These are phyloP conservation scores for Paramecium sexaurelia DNA, from an alignment of 73 alveolate genomes.

Conservation along the genomic window DNA sequence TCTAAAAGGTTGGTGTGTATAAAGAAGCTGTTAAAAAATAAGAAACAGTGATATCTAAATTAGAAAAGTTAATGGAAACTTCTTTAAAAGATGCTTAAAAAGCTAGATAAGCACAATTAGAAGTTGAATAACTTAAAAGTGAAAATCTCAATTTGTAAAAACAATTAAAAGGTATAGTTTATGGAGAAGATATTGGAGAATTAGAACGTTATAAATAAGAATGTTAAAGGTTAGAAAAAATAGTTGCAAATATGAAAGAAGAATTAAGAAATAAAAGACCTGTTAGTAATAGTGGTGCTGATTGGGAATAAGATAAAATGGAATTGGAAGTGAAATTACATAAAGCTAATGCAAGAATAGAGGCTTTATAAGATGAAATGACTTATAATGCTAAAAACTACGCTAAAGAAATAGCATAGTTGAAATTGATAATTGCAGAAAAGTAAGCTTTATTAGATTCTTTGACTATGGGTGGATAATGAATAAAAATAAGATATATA, in stretches of 20 bases:
- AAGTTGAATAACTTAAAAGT: conserved; percentile 95
- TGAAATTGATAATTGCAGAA: conserved; percentile 83
- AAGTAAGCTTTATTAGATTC: conserved; percentile 62
- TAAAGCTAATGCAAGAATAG: conserved; percentile 96
- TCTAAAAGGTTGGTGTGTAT: conserved; percentile 89
- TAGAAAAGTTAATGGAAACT: conserved; percentile 91
- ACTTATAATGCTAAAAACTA: conserved; percentile 90
- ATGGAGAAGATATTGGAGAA: conserved; percentile 86
- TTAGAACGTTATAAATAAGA: conserved; percentile 92
- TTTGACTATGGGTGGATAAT: conserved; percentile 50
- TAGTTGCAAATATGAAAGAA: conserved; percentile 92
- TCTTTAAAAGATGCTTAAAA: conserved; percentile 86
- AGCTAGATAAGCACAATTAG: conserved; percentile 94
- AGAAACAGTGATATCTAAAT: conserved; percentile 96
- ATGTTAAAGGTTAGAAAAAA: conserved; percentile 85
- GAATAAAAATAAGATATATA: background rate
- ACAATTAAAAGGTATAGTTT: conserved; percentile 83
- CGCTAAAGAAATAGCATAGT: conserved; percentile 95
- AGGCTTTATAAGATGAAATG: conserved; percentile 95
- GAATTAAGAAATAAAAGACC: conserved; percentile 96
- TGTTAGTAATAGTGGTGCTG: conserved; percentile 91
- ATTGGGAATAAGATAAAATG: conserved; percentile 96
- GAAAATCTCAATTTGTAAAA: conserved; percentile 93
- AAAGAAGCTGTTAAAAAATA: conserved; percentile 97
- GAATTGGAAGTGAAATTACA: conserved; percentile 96